phyloP scores from a whole-genome alignment of 2,329 filamentous ascomycete genomes.

The Phialophora verrucosa region DNA sequence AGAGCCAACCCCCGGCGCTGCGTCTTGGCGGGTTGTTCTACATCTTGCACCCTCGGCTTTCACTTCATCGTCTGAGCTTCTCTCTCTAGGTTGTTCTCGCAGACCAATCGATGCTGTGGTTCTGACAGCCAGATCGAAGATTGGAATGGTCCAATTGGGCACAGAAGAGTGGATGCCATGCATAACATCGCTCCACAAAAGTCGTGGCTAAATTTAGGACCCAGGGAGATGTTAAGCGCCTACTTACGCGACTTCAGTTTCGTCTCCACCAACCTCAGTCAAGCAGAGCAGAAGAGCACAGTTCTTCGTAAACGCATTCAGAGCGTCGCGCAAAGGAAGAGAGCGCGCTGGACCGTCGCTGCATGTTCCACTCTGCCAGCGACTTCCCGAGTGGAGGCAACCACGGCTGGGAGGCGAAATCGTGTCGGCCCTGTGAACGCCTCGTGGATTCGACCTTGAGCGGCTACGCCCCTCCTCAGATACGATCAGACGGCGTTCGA shows the following conservation, averaged over 20 bases:
- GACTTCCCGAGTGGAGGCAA: background rate
- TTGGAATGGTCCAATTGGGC: background rate
- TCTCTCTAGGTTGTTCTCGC: background rate
- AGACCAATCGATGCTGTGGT: background rate
- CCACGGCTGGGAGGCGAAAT: background rate
- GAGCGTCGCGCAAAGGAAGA: background rate
- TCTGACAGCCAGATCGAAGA: background rate
- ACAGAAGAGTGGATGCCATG: constrained; percentile 1
- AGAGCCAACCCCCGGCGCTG: background rate
- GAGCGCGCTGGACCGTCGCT: background rate
- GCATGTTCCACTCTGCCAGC: background rate
- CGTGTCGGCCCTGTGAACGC: constrained; percentile 6
- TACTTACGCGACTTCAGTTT: constrained; percentile 12
- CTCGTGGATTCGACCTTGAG: constrained; percentile 9
- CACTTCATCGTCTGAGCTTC: background rate
- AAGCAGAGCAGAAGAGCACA: constrained; percentile 2
- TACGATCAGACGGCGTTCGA: constrained; percentile 2
- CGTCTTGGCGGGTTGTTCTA: background rate
- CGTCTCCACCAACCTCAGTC: constrained; percentile 22
- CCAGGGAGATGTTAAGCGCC: constrained; percentile 20
- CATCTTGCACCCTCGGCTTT: background rate
- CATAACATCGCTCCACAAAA: constrained; percentile 6
- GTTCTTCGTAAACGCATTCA: background rate
- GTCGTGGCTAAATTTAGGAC: constrained; percentile 20
- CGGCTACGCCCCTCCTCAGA: constrained; percentile 9